phyloP scores from a whole-genome alignment of 169 alveolate genomes.

The Babesia ovis region DNA sequence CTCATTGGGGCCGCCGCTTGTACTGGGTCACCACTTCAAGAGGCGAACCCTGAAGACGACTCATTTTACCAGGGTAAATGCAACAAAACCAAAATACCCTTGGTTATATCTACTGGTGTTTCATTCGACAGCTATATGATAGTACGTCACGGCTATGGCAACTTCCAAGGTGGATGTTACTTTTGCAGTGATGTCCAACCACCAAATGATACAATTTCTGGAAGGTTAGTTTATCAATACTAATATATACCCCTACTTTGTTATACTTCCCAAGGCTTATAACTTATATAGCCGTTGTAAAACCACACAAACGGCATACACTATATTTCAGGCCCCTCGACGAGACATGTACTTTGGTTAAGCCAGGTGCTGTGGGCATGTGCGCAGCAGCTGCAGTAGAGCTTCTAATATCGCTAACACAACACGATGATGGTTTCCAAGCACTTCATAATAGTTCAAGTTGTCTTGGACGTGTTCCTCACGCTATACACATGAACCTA shows the following conservation, averaged over 20 bases:
- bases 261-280: too few species aligned
- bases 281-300: background rate
- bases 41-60: background rate
- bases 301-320: background rate
- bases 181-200: slow-evolving; percentile 74
- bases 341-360: slow-evolving; percentile 74
- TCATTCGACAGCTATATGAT: slow-evolving; percentile 71
- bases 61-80: background rate
- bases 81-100: slow-evolving; percentile 36
- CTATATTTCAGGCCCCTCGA: slow-evolving; percentile 66
- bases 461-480: slow-evolving; percentile 76
- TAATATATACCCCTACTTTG: background rate
- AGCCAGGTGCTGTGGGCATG: slow-evolving; percentile 69
- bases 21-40: background rate
- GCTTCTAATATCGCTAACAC: slow-evolving; percentile 69
- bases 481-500: slow-evolving; percentile 63
- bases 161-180: slow-evolving; percentile 71
- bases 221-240: slow-evolving; percentile 29
- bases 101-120: slow-evolving; percentile 71
- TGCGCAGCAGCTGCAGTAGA: slow-evolving; percentile 75
- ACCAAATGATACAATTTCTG: slow-evolving; percentile 53
- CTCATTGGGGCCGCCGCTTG: slow-evolving; percentile 52
- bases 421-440: slow-evolving; percentile 65
- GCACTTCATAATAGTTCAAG: slow-evolving; percentile 61
- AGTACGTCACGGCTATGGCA: slow-evolving; percentile 71